Conservation (phyloP, 2,329 filamentous ascomycete genomes). For the Orbilia javanica region DNA sequence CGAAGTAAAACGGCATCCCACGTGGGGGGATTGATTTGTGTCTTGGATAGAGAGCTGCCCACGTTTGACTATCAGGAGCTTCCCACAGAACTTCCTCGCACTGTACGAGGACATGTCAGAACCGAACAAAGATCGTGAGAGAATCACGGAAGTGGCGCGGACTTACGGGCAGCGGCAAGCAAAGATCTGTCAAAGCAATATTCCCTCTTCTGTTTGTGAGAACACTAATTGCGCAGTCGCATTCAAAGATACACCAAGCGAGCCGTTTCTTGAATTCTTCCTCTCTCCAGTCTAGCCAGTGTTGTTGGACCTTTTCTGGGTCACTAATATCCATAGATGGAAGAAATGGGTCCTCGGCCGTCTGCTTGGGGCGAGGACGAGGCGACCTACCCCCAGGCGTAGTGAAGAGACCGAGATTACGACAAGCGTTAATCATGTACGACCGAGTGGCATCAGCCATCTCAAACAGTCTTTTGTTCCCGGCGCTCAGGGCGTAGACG, state of each 20-base stretch:
- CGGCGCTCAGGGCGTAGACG: conserved; percentile 61
- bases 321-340: conserved; percentile 45
- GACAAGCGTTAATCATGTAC: conserved; percentile 61
- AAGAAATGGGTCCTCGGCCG: conserved; percentile 52
- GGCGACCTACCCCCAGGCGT: conserved; percentile 35
- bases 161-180: conserved; percentile 59
- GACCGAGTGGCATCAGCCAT: conserved; percentile 61
- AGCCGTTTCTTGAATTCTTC: conserved; percentile 61
- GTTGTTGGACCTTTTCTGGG: conserved; percentile 59
- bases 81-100: conserved; percentile 62
- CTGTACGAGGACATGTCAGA: conserved; percentile 4
- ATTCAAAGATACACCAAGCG: conserved; percentile 62
- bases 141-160: not conserved
- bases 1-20: conserved; percentile 61
- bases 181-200: conserved; percentile 62
- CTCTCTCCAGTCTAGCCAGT: conserved; percentile 61
- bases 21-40: conserved; percentile 53
- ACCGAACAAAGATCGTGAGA: not conserved
- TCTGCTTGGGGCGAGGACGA: conserved; percentile 29
- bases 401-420: conserved; percentile 61
- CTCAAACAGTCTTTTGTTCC: conserved; percentile 61
- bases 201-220: conserved; percentile 62
- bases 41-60: conserved; percentile 58
- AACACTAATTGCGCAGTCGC: conserved; percentile 61
- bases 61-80: conserved; percentile 60